phyloP scores from a whole-genome alignment of 2,329 filamentous ascomycete species.

The Aschersonia sp. region DNA sequence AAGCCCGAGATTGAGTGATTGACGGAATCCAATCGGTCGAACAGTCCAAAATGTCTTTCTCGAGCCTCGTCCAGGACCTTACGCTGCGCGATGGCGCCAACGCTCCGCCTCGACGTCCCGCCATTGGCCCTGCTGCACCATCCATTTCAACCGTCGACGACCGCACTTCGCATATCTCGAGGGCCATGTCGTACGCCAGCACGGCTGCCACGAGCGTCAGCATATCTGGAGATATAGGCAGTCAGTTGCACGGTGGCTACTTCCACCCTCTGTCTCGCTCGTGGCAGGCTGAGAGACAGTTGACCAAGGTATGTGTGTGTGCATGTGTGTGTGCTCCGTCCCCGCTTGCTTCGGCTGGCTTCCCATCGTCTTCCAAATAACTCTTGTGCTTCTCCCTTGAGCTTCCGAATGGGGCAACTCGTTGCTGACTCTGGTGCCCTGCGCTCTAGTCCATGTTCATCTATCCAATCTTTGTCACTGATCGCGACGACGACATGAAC shows the following conservation, averaged over 20 bases:
- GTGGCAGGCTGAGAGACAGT: conserved; percentile 73
- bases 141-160: conserved; percentile 45
- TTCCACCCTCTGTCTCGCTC: conserved; percentile 63
- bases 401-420: neutral
- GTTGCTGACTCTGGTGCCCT: neutral
- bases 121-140: conserved; percentile 19
- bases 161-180: conserved; percentile 43
- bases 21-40: neutral
- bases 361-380: neutral
- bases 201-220: conserved; percentile 54
- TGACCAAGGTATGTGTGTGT: conserved; percentile 52
- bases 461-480: conserved; percentile 91
- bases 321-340: neutral
- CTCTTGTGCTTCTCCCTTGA: conserved; percentile 1
- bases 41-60: conserved; percentile 46
- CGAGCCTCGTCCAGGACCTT: conserved; percentile 50
- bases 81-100: conserved; percentile 39
- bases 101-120: conserved; percentile 23
- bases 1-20: neutral
- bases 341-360: neutral
- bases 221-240: conserved; percentile 62
- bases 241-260: conserved; percentile 72
- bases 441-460: conserved; percentile 79
- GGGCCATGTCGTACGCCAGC: conserved; percentile 51
- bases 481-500: conserved; percentile 83